Evolutionary conservation across 331 rosid genomes (phyloP), one percentile per base, ranked within the genome.

Genomic region (Prunus yedoensis): DNA sequence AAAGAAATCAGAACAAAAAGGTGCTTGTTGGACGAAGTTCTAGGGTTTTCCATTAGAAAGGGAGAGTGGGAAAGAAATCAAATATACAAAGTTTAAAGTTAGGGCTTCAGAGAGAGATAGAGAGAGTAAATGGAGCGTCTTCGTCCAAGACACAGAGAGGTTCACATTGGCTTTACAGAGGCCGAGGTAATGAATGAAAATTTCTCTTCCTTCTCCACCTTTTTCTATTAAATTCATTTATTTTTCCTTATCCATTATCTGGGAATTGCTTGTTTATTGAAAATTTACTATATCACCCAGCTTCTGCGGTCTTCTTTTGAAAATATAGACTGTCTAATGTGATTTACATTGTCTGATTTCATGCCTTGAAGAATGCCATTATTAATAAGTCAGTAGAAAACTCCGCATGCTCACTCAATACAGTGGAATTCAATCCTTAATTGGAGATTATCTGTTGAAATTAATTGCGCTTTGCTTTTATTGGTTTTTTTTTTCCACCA

Each of bases 91-190:
- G 58, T 18, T 53, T n/a, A 4, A 13, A 73, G 32, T 35, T 70
- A 45, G 74, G 69, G 68, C 32, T 81, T 68, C 18, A 14, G 30
- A 61, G 59, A 16, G 20, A 16, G 54, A 50, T 20, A 16, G 57
- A 20, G 62, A 21, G 70, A 20, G 45, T 62, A 43, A 53, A 91
- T 86, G 99, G 97, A 87, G 80, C 96, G 95, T 25, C 91, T 94
- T 80, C 99, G 99, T 79, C 97, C 93, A n/a, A 87, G 97, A 20
- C 82, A 58, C 62, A 83, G 90, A 75, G 83, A 79, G 25, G 13
- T 59, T 28, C 90, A 90, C 79, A 73, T 86, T 43, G 99, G 99
- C 53, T 94, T 94, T 49, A 90, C 97, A 1, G 81, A 84, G 77
- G 88, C 84, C 1, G 97, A 92, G 97, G 99, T 94, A 82, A 65